phyloP scores from a whole-genome alignment of 352 stramenopile genomes.

The Pythium insidiosum region DNA sequence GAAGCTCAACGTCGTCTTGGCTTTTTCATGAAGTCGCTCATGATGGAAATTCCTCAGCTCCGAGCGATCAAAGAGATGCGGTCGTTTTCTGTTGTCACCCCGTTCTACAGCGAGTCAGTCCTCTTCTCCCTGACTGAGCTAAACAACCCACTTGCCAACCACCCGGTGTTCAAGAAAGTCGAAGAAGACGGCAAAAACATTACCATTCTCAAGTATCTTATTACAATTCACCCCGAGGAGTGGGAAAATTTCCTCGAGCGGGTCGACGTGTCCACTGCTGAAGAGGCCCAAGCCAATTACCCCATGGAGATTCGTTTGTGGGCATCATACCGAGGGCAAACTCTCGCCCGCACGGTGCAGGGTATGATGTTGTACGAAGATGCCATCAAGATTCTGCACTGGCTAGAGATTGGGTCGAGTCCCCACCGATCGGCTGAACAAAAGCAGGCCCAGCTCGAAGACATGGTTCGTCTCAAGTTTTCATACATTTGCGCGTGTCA shows the following conservation, averaged over 20 bases:
- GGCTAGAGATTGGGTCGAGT: constrained; percentile 69
- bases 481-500: constrained; percentile 82
- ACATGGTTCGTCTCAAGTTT: constrained; percentile 80
- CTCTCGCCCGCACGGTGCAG: constrained; percentile 61
- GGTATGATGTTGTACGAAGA: constrained; percentile 83
- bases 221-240: constrained; percentile 68
- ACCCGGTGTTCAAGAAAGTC: constrained; percentile 65
- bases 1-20: constrained; percentile 68
- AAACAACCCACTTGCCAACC: constrained; percentile 60
- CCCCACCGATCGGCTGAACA: constrained; percentile 53
- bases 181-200: constrained; percentile 75
- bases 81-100: constrained; percentile 77
- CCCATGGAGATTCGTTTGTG: constrained; percentile 68
- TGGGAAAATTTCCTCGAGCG: constrained; percentile 78
- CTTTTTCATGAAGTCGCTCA: constrained; percentile 76
- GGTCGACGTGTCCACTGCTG: constrained; percentile 48
- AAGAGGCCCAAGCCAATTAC: constrained; percentile 56
- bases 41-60: constrained; percentile 75
- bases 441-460: constrained; percentile 66
- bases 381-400: constrained; percentile 78
- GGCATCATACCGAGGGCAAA: constrained; percentile 74
- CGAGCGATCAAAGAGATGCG: constrained; percentile 69
- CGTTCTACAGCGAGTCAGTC: constrained; percentile 71
- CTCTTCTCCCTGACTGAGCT: constrained; percentile 55
- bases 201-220: constrained; percentile 76